Base-by-base conservation (phyloP, 1,284 basidiomycete species). In the Melampsora americana region DNA sequence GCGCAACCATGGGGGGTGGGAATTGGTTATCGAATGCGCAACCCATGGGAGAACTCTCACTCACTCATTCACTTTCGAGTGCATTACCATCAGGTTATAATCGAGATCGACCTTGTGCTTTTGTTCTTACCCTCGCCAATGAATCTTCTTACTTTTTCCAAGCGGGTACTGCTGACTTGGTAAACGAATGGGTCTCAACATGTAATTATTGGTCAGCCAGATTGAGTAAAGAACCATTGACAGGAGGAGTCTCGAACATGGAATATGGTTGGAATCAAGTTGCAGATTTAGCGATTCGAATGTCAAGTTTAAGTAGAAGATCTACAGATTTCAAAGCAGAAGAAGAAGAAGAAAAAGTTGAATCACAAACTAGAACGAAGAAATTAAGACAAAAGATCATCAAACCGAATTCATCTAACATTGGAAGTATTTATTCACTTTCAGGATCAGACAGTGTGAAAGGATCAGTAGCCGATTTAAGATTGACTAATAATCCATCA, bases 201-300 rank as follows among this genome's bases (percentile, higher is more conserved):
- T 98, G 95, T 87, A 99, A 98, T 84, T 98, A 98, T 83, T 98
- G 95, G 94, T 93, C 95, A 0, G 95, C 95, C 0, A 87, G 95
- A 44, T 90, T 89, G 78, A 93, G 91, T 83, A 93, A 95, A 80
- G 93, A 96, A 81, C 95, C 95, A 0, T 86, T 99, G 2, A 87
- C 91, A 1, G 95, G 95, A 2, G 95, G 95, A 39, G 93, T 98
- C 1, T 94, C 92, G 65, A 99, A 99, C 84, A 95, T 98, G 90
- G 96, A 99, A 83, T 98, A 99, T 81, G 95, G 95, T 12, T 99
- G 95, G 95, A 95, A 90, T 81, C 88, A 91, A 50, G 87, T 90
- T 14, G 80, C 85, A 18, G 89, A 90, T 71, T 18, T 46, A 28
- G 53, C 53, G n/a, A 28, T n/a, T 56, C n/a, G 20, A 28, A 23